Conservation (phyloP, 2,329 filamentous ascomycete genomes). For the Arthrobotrys sphaeroides region DNA sequence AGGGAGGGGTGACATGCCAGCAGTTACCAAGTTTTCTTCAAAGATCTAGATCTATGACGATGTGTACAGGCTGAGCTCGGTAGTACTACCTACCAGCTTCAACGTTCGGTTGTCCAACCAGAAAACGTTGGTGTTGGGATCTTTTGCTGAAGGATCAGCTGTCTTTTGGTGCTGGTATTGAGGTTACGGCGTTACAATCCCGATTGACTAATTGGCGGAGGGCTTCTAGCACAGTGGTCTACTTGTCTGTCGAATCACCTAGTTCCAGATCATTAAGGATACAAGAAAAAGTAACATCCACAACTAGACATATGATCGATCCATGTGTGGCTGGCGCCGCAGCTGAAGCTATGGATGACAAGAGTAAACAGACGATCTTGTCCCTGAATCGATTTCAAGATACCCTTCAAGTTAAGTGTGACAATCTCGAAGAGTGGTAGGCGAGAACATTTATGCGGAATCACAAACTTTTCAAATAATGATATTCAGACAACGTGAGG, state of each 20-base stretch:
- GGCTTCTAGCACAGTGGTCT: neutral
- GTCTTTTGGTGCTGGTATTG: neutral
- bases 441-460: constrained; percentile 17
- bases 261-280: neutral
- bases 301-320: neutral
- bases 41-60: constrained; percentile 29
- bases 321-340: neutral
- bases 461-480: constrained; percentile 39
- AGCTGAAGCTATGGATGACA: neutral
- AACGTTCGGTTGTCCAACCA: neutral
- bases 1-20: constrained; percentile 11
- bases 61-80: constrained; percentile 14
- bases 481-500: constrained; percentile 7
- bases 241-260: neutral
- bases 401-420: constrained; percentile 14
- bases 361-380: neutral
- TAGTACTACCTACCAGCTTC: constrained; percentile 27
- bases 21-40: constrained; percentile 3
- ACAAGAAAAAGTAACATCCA: neutral
- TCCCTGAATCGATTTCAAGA: constrained; percentile 11
- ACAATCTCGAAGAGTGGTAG: constrained; percentile 29
- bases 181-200: neutral
- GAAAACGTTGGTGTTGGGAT: neutral
- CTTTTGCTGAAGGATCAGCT: neutral
- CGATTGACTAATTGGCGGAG: neutral